phyloP scores from a whole-genome alignment of 1,284 basidiomycete genomes.

The Pascua guehoae region DNA sequence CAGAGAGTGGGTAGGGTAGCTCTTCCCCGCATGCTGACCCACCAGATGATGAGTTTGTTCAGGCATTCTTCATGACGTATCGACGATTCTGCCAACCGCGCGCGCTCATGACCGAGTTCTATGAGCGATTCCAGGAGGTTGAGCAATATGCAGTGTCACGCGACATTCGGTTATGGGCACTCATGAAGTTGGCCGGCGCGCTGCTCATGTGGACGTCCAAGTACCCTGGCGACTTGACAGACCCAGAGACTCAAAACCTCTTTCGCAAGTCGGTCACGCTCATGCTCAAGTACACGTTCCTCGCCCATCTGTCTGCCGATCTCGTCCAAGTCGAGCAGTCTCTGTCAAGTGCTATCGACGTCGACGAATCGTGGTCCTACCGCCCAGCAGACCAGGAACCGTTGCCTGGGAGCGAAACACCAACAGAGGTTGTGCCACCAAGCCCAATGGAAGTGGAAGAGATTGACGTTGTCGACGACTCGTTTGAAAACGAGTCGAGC shows the following conservation, averaged over 20 bases:
- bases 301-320: slow-evolving; percentile 43
- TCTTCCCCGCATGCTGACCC: neutral
- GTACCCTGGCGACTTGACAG: slow-evolving; percentile 45
- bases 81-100: slow-evolving; percentile 42
- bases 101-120: slow-evolving; percentile 40
- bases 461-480: neutral
- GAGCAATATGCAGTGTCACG: slow-evolving; percentile 31
- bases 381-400: slow-evolving; percentile 3
- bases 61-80: slow-evolving; percentile 45
- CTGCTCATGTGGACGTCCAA: slow-evolving; percentile 41
- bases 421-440: slow-evolving; percentile 3
- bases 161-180: slow-evolving; percentile 40
- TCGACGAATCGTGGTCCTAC: slow-evolving; percentile 43
- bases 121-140: slow-evolving; percentile 35
- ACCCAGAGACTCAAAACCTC: slow-evolving; percentile 18
- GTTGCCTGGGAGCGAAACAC: neutral
- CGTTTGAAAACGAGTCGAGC: neutral
- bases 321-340: slow-evolving; percentile 33
- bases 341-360: slow-evolving; percentile 26
- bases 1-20: slow-evolving; percentile 28
- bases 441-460: slow-evolving; percentile 1
- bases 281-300: slow-evolving; percentile 37
- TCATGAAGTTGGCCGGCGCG: slow-evolving; percentile 44
- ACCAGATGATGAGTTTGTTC: slow-evolving; percentile 35
- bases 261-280: slow-evolving; percentile 34